Evolutionary conservation across 129 eudicot genomes (phyloP), one percentile per base, ranked within the genome.

Genomic region (Chrysanthemum seticuspe): DNA sequence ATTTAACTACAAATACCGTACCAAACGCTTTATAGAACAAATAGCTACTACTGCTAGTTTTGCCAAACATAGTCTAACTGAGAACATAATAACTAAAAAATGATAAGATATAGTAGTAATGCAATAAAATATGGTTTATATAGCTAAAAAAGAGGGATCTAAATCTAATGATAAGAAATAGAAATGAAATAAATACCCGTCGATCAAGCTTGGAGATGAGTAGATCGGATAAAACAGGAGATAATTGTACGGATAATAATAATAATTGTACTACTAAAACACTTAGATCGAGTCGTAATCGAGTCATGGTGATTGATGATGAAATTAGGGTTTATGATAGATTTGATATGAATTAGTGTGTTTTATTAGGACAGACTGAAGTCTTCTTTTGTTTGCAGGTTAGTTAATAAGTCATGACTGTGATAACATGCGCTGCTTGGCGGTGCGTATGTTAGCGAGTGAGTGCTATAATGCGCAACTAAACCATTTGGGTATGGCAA

Each of bases 161-260:
- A 19, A 19, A 51, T 79, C 73, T 16, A 10, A 18, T 63, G 19
- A 45, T 44, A 14, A 10, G 27, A 69, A 68, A 58, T 12, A 29
- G 31, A 68, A 25, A 76, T n/a, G 3, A 44, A 66, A 23, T 23
- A 1, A 23, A 23, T 31, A 31, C 88, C 70, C 80, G 84, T 45
- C 86, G 86, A 73, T 83, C 88, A 65, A 84, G 79, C 74, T 70
- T 84, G 73, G 85, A 69, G 81, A 87, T 70, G 82, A 81, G 16
- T 19, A 87, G 84, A 87, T 87, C 86, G 80, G 91, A 86, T 10
- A 78, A 73, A 11, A 70, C 80, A 44, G 79, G 80, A 5, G 83
- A 48, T 10, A 63, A 68, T 60, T 76, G 77, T 27, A 80, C 13
- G 44, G 83, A 54, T 31, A 65, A 21, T 61, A 71, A 23, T 23